Conservation (phyloP, 441 rosid species). For the Populus trichocarpa region DNA sequence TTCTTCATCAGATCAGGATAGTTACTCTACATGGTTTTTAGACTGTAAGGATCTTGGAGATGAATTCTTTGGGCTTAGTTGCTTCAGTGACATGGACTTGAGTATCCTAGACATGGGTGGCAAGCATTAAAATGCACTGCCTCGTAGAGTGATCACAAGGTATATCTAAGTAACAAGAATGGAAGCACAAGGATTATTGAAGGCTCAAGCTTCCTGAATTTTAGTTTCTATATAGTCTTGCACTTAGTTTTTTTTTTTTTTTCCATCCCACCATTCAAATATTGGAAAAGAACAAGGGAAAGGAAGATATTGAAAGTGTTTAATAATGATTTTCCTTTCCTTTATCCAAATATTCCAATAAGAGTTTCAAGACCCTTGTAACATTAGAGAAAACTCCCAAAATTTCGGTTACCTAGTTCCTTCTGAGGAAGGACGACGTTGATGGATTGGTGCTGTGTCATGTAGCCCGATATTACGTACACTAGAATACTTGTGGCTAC, state of each 20-base stretch:
- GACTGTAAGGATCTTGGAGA: conserved; percentile 37
- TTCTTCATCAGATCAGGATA: conserved; percentile 26
- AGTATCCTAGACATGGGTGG: conserved; percentile 23
- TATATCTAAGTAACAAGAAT: not conserved
- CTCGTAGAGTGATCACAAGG: not conserved
- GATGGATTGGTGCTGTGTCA: not conserved
- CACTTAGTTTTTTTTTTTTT: not conserved
- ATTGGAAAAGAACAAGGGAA: not conserved
- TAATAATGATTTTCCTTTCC: not conserved
- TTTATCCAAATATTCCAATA: not conserved
- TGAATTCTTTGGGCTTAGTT: conserved; percentile 36
- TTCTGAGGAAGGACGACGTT: not conserved
- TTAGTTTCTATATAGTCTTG: not conserved
- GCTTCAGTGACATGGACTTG: conserved; percentile 41
- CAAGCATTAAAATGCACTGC: conserved; percentile 13
- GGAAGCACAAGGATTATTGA: not conserved
- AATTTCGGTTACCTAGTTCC: not conserved
- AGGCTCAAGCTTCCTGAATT: not conserved
- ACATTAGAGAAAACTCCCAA: not conserved
- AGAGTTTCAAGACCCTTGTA: not conserved
- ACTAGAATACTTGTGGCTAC: not conserved
- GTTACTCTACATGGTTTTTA: conserved; percentile 44
- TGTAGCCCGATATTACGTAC: not conserved
- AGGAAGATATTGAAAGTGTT: not conserved
- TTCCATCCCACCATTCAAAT: not conserved